Conservation (phyloP, 345 rosid genomes). For the Boechera divaricarpa region DNA sequence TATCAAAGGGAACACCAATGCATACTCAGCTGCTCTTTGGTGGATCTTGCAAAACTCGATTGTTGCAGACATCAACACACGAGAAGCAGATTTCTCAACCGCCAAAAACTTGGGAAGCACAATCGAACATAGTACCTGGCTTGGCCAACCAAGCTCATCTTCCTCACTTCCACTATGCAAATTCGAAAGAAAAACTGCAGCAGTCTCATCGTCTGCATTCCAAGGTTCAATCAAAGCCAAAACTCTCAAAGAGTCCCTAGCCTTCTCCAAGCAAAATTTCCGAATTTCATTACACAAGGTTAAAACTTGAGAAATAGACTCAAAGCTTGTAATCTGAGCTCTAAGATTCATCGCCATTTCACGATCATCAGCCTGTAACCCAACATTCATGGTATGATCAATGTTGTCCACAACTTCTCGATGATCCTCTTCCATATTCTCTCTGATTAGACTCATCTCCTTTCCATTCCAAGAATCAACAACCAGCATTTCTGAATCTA, state of each 20-base stretch:
- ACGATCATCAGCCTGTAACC: slow-evolving; percentile 48
- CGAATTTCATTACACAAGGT: slow-evolving; percentile 58
- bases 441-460: slow-evolving; percentile 47
- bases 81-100: slow-evolving; percentile 64
- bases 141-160: slow-evolving; percentile 67
- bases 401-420: slow-evolving; percentile 42
- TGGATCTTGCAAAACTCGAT: slow-evolving; percentile 72
- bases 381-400: slow-evolving; percentile 37
- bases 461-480: slow-evolving; percentile 44
- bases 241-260: slow-evolving; percentile 49
- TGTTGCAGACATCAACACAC: slow-evolving; percentile 58
- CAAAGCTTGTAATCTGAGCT: slow-evolving; percentile 49
- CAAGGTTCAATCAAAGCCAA: slow-evolving; percentile 74
- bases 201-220: slow-evolving; percentile 70
- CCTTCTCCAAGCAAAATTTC: slow-evolving; percentile 53
- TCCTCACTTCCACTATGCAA: slow-evolving; percentile 49
- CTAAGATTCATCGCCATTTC: slow-evolving; percentile 51
- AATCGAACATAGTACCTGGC: slow-evolving; percentile 65
- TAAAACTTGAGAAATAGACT: slow-evolving; percentile 52
- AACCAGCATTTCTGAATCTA: slow-evolving; percentile 40
- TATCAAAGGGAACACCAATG: slow-evolving; percentile 58
- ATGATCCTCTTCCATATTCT: slow-evolving; percentile 40
- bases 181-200: slow-evolving; percentile 62
- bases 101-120: slow-evolving; percentile 72
- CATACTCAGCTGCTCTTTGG: slow-evolving; percentile 69